phyloP scores from a whole-genome alignment of 2,329 filamentous ascomycete genomes.

The Fusarium verrucosum region DNA sequence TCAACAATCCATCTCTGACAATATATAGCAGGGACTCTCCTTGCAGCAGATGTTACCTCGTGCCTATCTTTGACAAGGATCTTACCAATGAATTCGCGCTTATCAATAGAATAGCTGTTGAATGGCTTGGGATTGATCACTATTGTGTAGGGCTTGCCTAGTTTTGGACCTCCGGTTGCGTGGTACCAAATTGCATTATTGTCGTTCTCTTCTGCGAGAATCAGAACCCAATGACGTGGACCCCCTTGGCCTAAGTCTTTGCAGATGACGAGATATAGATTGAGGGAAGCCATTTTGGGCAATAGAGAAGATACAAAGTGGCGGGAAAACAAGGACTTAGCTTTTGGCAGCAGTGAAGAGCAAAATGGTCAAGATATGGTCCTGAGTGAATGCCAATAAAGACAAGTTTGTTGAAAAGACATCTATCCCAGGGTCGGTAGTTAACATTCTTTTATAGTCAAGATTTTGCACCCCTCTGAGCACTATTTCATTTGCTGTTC shows the following conservation, averaged over 20 bases:
- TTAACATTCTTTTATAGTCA: not conserved
- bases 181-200: not conserved
- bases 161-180: not conserved
- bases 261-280: not conserved
- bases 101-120: not conserved
- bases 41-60: not conserved
- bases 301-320: too few relatives aligned
- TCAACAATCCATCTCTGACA: constrained; percentile 2
- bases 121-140: not conserved
- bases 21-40: not conserved
- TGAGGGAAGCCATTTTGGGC: not conserved
- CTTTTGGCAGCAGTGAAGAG: too few relatives aligned
- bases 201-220: not conserved
- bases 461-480: too few relatives aligned
- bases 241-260: not conserved
- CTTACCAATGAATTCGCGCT: not conserved
- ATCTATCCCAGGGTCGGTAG: not conserved
- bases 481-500: too few relatives aligned
- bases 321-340: too few relatives aligned
- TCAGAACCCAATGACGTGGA: not conserved
- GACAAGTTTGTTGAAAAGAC: too few relatives aligned
- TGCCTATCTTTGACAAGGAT: not conserved
- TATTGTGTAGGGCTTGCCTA: not conserved
- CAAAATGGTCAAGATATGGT: too few relatives aligned
- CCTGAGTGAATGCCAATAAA: too few relatives aligned